A percentile compares a stretch with the other conserved stretches of the same genome.
Evolutionary conservation across 2,329 filamentous ascomycete genomes (phyloP).

Genomic region (Paramyrothecium roridum): DNA sequence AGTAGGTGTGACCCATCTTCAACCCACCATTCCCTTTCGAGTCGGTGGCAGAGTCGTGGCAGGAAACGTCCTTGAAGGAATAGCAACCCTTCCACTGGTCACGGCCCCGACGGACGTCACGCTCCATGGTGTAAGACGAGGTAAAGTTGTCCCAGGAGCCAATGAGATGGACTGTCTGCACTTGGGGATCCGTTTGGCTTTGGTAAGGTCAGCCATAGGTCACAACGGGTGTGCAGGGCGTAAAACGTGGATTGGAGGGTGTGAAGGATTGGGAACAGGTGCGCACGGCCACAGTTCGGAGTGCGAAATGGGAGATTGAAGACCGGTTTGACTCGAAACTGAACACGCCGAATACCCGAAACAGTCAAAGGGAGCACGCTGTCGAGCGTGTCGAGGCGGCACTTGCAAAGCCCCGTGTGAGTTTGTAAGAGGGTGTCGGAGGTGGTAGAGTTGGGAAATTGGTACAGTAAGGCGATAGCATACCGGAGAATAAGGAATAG

Average conservation of each 20-base stretch:
- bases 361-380: no score
- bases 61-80: constrained; percentile 80
- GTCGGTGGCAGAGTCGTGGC: constrained; percentile 61
- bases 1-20: constrained; percentile 91
- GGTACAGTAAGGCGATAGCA: background rate
- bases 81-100: constrained; percentile 87
- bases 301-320: no score
- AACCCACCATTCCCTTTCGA: constrained; percentile 61
- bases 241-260: no score
- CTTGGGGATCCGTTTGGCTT: constrained; percentile 58
- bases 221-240: no score
- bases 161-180: constrained; percentile 72
- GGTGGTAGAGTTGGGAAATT: background rate
- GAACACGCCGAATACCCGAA: no score
- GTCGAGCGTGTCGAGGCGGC: no score
- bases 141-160: constrained; percentile 97
- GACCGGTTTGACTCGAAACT: no score
- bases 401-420: no score
- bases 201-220: background rate
- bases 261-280: no score
- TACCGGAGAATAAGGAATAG: background rate
- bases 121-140: constrained; percentile 74
- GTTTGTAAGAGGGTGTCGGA: no score
- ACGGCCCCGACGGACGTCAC: constrained; percentile 69
- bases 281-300: no score